Conservation (phyloP, 345 rosid genomes). For the Noccaea caerulescens region DNA sequence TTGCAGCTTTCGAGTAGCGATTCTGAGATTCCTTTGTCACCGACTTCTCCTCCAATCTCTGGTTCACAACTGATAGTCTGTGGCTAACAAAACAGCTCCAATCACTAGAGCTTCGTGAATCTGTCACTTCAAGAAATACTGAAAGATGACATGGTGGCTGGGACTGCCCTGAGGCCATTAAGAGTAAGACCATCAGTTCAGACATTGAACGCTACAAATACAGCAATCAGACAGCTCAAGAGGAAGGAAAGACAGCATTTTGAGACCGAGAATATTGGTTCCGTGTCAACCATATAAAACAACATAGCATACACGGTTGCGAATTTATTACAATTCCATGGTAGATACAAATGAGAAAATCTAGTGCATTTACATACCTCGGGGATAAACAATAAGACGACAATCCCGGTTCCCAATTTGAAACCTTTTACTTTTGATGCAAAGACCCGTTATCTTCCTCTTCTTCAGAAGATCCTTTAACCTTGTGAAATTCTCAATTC, state of each 20-base stretch:
- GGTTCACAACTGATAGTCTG: constrained; percentile 92
- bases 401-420: constrained; percentile 99
- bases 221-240: constrained; percentile 38
- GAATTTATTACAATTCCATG: constrained; percentile 11
- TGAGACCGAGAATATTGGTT: background rate
- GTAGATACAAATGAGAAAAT: constrained; percentile 8
- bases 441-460: constrained; percentile 96
- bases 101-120: constrained; percentile 87
- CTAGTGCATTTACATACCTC: constrained; percentile 64
- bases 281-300: constrained; percentile 21
- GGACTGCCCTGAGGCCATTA: constrained; percentile 98
- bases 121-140: constrained; percentile 99
- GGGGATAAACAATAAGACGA: constrained; percentile 97
- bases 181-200: constrained; percentile 54
- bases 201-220: constrained; percentile 36
- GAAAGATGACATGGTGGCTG: constrained; percentile 99
- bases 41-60: constrained; percentile 87
- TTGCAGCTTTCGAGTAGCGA: constrained; percentile 98
- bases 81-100: constrained; percentile 99
- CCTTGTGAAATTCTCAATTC: constrained; percentile 87
- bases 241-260: constrained; percentile 15
- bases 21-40: constrained; percentile 99
- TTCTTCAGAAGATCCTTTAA: constrained; percentile 94
- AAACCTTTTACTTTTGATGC: constrained; percentile 97
- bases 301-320: constrained; percentile 5